A percentile compares a stretch with the other conserved stretches of the same genome.
Conservation (phyloP, 192 early-diverging fungal genomes). For the Coemansia sp. region DNA sequence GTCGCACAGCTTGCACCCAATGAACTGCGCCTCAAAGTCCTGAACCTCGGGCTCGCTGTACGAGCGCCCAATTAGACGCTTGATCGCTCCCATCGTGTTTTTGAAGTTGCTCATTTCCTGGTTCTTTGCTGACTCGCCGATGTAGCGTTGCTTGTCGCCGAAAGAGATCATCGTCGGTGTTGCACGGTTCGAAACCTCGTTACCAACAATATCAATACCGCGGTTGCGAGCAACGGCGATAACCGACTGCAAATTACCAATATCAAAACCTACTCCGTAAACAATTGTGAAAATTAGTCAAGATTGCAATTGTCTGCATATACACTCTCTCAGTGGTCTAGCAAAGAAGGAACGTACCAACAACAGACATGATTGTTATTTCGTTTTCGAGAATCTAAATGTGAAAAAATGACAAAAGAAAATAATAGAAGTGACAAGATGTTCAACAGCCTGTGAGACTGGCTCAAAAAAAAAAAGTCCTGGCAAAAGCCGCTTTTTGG, state of each 20-base stretch:
- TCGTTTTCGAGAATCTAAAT: conserved; percentile 5
- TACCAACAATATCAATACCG: conserved; percentile 96
- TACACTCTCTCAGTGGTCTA: no score
- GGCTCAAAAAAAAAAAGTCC: not conserved
- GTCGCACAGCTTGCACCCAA: conserved; percentile 79
- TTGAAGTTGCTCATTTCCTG: conserved; percentile 97
- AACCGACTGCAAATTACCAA: conserved; percentile 94
- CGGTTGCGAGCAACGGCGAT: conserved; percentile 97
- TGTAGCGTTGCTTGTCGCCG: conserved; percentile 90
- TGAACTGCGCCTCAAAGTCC: conserved; percentile 78
- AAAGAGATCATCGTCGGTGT: conserved; percentile 96
- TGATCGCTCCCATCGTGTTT: conserved; percentile 87
- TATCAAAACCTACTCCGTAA: conserved; percentile 87
- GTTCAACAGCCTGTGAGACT: not conserved
- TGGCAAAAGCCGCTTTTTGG: not conserved
- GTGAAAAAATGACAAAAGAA: not conserved
- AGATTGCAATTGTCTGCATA: no score
- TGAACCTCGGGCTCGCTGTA: conserved; percentile 83
- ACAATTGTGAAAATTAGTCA: not conserved
- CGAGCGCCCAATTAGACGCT: conserved; percentile 88
- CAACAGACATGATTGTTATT: conserved; percentile 33
- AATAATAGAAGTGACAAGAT: conserved; percentile 5
- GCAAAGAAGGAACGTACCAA: conserved; percentile 37
- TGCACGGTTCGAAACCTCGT: conserved; percentile 95
- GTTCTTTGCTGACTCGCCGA: conserved; percentile 94